Percentiles rank a stretch among this genome's conserved stretches.
Evolutionary conservation across 139 green algal species (phyloP).

Genomic region (Haematococcus sp.): DNA sequence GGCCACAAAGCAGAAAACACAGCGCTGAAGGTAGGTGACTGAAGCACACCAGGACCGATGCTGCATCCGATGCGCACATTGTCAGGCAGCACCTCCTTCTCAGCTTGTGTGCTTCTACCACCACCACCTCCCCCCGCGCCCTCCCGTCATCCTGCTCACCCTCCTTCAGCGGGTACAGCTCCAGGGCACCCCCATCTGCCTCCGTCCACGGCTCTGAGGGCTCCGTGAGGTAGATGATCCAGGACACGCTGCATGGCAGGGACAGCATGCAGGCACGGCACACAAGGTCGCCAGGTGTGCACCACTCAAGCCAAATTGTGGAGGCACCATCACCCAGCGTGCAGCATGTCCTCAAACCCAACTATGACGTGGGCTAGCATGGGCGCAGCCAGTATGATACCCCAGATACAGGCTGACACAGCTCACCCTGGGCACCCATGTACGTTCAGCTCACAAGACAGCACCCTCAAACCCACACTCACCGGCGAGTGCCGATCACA

Average conservation of each 20-base stretch:
- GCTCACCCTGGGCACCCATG: too few species aligned
- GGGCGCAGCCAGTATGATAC: too few species aligned
- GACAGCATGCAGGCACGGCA: too few species aligned
- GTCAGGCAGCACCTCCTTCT: neutral
- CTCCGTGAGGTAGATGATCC: slow-evolving; percentile 92
- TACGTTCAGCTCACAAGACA: too few species aligned
- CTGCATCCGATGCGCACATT: neutral
- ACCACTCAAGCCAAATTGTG: neutral
- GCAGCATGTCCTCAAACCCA: neutral
- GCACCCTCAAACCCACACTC: too few species aligned
- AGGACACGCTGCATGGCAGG: slow-evolving; percentile 74
- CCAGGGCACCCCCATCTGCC: slow-evolving; percentile 80
- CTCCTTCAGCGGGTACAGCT: slow-evolving; percentile 71
- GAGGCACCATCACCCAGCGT: neutral
- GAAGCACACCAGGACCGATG: too few species aligned
- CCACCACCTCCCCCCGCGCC: neutral
- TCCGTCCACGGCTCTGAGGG: slow-evolving; percentile 69
- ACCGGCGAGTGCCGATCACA: slow-evolving; percentile 80
- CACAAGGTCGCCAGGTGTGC: too few species aligned
- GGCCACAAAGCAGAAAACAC: too few species aligned
- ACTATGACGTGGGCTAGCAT: too few species aligned
- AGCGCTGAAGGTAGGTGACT: too few species aligned
- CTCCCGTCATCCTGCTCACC: slow-evolving; percentile 22
- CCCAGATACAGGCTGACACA: too few species aligned
- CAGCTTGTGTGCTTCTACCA: neutral